phyloP scores from a whole-genome alignment of 2,329 filamentous ascomycete species.

The Aspergillus fructus region DNA sequence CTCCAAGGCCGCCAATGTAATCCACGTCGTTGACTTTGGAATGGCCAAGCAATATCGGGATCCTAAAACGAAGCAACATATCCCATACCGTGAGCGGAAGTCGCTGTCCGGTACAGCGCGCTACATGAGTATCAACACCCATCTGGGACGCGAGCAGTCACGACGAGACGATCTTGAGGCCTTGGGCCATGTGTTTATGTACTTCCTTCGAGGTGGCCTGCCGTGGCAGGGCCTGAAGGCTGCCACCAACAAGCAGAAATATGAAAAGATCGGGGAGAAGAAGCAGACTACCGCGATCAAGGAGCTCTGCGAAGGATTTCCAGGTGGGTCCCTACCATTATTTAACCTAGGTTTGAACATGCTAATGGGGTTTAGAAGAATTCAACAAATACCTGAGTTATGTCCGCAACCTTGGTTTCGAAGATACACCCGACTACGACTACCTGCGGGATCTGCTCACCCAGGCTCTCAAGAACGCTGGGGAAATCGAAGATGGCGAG shows the following conservation, averaged over 20 bases:
- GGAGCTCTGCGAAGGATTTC: conserved; percentile 93
- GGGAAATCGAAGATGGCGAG: conserved; percentile 94
- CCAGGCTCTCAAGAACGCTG: conserved; percentile 88
- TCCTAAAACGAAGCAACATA: conserved; percentile 98
- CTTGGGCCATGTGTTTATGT: conserved; percentile 68
- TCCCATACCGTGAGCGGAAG: conserved; percentile 95
- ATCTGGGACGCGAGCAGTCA: conserved; percentile 93
- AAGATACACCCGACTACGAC: conserved; percentile 98
- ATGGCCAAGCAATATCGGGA: conserved; percentile 99
- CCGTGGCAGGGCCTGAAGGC: conserved; percentile 69
- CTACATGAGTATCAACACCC: conserved; percentile 99
- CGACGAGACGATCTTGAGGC: conserved; percentile 94
- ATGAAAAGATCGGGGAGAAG: conserved; percentile 99
- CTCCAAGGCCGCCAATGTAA: conserved; percentile 94
- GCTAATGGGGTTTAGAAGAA: conserved; percentile 62
- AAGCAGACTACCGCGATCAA: conserved; percentile 98
- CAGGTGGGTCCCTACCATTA: conserved; percentile 51
- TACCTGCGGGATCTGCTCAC: conserved; percentile 96
- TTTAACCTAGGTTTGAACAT: neutral
- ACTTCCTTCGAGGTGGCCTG: conserved; percentile 65
- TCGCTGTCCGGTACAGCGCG: conserved; percentile 93
- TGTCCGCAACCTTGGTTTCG: conserved; percentile 95
- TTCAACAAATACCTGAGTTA: conserved; percentile 98
- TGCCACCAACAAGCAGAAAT: conserved; percentile 88
- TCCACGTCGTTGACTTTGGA: conserved; percentile 97